A percentile compares a stretch with the other conserved stretches of the same genome.
Evolutionary conservation across 139 green algal species (phyloP).

Genomic region (Gonium pectorale): DNA sequence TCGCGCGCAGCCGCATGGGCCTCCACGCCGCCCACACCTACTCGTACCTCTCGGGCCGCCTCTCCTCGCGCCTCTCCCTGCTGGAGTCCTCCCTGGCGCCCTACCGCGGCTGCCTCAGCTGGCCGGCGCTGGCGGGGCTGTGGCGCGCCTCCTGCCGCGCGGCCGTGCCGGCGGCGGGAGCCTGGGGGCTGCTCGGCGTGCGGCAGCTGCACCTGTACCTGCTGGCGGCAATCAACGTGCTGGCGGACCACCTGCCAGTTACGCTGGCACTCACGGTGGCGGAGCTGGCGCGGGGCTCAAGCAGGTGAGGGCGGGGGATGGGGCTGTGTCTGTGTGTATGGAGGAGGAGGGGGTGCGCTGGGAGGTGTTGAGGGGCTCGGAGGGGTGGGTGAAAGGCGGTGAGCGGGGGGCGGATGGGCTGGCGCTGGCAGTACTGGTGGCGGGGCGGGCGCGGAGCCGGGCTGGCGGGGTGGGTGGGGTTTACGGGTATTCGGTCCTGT

Average conservation of each 20-base stretch:
- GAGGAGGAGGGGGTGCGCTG: background rate
- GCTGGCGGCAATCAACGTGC: conserved; percentile 55
- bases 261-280: conserved; percentile 56
- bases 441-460: too few species aligned
- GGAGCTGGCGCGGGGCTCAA: conserved; percentile 46
- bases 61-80: too few species aligned
- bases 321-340: too few species aligned
- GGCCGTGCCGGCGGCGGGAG: too few species aligned
- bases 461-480: too few species aligned
- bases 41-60: too few species aligned
- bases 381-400: too few species aligned
- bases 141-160: background rate
- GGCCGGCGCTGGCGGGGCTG: background rate
- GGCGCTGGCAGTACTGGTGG: too few species aligned
- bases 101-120: conserved; percentile 25
- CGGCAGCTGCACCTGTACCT: conserved; percentile 46
- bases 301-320: conserved; percentile 2
- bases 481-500: too few species aligned
- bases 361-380: background rate
- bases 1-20: background rate
- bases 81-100: conserved; percentile 22
- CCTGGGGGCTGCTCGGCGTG: conserved; percentile 5
- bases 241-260: conserved; percentile 50
- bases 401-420: too few species aligned
- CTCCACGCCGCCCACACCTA: conserved; percentile 1